Evolutionary conservation across 2,329 filamentous ascomycete genomes (phyloP), one percentile per base, ranked within the genome.

Genomic region (Claviceps pazoutovae): DNA sequence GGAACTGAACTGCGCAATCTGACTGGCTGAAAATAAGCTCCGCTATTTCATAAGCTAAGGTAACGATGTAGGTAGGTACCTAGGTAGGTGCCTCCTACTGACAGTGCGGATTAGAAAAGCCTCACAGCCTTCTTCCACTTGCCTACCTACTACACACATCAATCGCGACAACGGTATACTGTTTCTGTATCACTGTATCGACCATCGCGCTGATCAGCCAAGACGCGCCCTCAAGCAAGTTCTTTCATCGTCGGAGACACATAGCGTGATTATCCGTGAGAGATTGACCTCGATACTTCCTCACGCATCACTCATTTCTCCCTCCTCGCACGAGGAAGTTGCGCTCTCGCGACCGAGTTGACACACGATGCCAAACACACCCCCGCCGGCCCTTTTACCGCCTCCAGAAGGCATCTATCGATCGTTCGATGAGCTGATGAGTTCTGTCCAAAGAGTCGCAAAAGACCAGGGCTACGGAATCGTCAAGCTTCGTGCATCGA

Each of bases 401-500:
- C 78, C 78, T 48, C 76, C 77, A 49, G 78, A 81, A 61, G 76
- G 76, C 56, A 80, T 82, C 61, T 82, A 76, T 55, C 68, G 74
- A 46, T 74, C 71, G 49, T 81, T 81, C 55, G 78, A 81, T 34
- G 78, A 81, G 54, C 69, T 82, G 43, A 70, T 81, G 59, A 68
- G 68, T 4, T 73, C 77, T 19, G 76, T 81, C 8, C 78, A 81
- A 62, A 74, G 75, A 43, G 72, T 77, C 4, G 77, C 78, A 6
- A 81, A 81, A 61, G 78, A 81, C 49, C 77, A 81, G 56, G 78
- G 78, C 47, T 82, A 80, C 56, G 76, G 76, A 41, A 77, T 82
- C 14, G 78, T 82, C 56, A 82, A 82, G 67, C 68, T 82, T 11
- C 74, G 78, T 38, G 77, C 78, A 5, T 80, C 77, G 59, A 82